Evolutionary conservation across 176 grass and related monocot genomes (phyloP).

Genomic region (Secale cereale): DNA sequence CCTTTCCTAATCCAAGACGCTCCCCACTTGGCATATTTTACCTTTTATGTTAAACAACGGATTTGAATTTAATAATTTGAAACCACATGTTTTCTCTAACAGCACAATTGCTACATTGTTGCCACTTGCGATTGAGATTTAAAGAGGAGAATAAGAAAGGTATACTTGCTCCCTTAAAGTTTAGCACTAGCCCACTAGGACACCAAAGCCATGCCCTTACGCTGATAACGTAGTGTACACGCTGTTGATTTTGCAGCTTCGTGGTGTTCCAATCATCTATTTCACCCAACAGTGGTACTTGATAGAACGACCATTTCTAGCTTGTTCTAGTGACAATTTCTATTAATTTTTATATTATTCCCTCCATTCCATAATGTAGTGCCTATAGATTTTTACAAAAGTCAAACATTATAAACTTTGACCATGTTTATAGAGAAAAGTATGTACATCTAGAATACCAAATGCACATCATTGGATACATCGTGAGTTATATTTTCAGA

Average conservation of each 20-base stretch:
- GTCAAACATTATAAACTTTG: no score
- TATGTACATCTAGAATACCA: no score
- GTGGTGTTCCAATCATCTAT: slow-evolving; percentile 89
- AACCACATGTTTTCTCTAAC: slow-evolving; percentile 19
- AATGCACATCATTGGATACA: no score
- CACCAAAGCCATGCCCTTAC: neutral
- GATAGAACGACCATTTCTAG: slow-evolving; percentile 49
- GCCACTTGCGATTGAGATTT: slow-evolving; percentile 88
- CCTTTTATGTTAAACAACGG: neutral
- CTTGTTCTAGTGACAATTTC: neutral
- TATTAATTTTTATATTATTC: neutral
- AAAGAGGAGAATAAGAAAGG: slow-evolving; percentile 91
- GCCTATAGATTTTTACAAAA: no score
- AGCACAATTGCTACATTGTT: slow-evolving; percentile 92
- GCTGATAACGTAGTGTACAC: neutral
- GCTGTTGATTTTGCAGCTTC: slow-evolving; percentile 37
- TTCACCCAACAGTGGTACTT: slow-evolving; percentile 74
- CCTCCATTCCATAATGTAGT: no score
- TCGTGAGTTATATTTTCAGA: no score
- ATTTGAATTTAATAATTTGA: neutral
- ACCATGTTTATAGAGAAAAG: no score
- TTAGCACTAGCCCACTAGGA: neutral
- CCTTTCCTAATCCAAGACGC: no score
- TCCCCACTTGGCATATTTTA: neutral
- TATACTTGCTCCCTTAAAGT: slow-evolving; percentile 13